phyloP scores from a whole-genome alignment of 1,284 basidiomycete species.

The Agaricales sp. region DNA sequence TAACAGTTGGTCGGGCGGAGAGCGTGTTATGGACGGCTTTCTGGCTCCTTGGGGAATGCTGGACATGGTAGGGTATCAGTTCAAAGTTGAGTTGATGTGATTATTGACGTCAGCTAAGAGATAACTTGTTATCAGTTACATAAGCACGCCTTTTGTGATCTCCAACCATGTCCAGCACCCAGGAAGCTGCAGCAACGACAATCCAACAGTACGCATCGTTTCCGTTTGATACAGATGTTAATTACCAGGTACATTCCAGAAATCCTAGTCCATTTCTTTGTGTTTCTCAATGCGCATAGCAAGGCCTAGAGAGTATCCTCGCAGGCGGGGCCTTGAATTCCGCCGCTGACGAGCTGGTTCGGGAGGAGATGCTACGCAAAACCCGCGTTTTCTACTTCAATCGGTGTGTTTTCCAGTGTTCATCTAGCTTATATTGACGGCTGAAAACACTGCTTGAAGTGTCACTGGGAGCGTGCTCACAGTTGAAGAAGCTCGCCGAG shows the following conservation, averaged over 20 bases:
- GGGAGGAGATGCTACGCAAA: conserved; percentile 36
- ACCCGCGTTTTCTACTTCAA: conserved; percentile 67
- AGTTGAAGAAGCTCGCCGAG: conserved; percentile 25
- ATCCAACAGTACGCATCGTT: background rate
- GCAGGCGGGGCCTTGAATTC: conserved; percentile 27
- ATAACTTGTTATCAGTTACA: too few species aligned
- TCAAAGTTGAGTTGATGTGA: too few species aligned
- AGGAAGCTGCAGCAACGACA: too few species aligned
- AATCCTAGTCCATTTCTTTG: background rate
- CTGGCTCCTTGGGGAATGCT: background rate
- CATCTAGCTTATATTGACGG: conserved; percentile 4
- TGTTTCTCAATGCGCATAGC: conserved; percentile 28
- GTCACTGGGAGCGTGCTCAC: conserved; percentile 29
- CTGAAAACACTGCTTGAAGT: background rate
- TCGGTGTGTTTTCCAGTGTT: conserved; percentile 38
- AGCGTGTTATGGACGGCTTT: background rate
- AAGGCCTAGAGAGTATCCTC: conserved; percentile 51
- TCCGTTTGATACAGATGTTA: background rate
- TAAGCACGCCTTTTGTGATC: too few species aligned
- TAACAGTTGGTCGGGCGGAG: background rate
- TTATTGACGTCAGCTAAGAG: too few species aligned
- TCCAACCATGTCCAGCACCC: too few species aligned
- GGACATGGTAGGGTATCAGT: background rate
- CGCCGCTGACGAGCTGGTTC: conserved; percentile 27
- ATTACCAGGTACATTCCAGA: background rate